Conservation (phyloP, 371 early-diverging fungal genomes). For the Thermomucor indicae-seudaticae region DNA sequence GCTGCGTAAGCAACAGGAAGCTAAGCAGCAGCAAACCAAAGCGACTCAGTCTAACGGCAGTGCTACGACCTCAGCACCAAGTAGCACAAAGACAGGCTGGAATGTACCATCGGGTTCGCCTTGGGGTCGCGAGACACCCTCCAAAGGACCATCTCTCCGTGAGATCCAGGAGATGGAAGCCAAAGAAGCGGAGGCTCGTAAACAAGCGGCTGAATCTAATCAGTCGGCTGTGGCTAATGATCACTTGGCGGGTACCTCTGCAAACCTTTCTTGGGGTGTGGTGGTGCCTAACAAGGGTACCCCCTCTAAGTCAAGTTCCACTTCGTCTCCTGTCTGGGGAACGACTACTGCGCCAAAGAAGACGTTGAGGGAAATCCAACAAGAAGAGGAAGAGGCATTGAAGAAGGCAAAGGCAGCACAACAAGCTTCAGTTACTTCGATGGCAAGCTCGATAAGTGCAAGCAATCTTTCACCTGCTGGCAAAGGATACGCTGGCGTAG, state of each 20-base stretch:
- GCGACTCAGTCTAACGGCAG: not conserved
- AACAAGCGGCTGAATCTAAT: conserved; percentile 32
- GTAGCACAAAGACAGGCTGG: conserved; percentile 12
- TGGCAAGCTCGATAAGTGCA: conserved; percentile 14
- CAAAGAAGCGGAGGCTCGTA: conserved; percentile 43
- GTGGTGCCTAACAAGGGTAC: conserved; percentile 23
- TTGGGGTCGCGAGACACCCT: conserved; percentile 32
- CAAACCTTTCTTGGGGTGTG: conserved; percentile 38
- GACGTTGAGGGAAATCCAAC: conserved; percentile 73
- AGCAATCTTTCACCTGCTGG: conserved; percentile 8
- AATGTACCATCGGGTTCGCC: conserved; percentile 21
- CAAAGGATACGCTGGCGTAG: conserved; percentile 47
- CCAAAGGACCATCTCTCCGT: conserved; percentile 52
- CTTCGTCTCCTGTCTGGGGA: conserved; percentile 54
- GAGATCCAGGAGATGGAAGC: conserved; percentile 68
- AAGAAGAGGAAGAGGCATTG: conserved; percentile 67
- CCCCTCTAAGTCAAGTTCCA: conserved; percentile 9
- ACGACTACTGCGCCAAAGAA: conserved; percentile 58
- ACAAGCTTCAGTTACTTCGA: conserved; percentile 10
- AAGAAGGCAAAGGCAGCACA: conserved; percentile 43
- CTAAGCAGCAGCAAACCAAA: conserved; percentile 10
- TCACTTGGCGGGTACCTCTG: not conserved
- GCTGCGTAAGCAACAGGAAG: conserved; percentile 35
- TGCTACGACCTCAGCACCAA: not conserved
- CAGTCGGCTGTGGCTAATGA: conserved; percentile 14